Base-by-base conservation (phyloP, 1,284 basidiomycete genomes). In the Volvariella surrecta region DNA sequence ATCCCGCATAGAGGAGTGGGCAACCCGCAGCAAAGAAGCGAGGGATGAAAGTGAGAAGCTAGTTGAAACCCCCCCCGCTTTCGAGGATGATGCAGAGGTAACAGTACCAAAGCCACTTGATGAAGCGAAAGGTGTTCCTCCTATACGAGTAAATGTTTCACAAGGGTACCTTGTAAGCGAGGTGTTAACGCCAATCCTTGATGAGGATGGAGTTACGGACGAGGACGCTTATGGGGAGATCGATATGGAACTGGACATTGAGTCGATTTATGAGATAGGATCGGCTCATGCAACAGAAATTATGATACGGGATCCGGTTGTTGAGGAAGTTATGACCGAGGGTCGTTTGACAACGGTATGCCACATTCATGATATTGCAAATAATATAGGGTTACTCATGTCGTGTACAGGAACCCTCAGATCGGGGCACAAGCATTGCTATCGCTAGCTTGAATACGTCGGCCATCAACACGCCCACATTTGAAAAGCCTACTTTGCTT, bases 201-300 rank as follows among this genome's bases (percentile, higher is more conserved):
- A 28, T 11, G 24, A 28, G 24, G 44, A 37, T 19, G 44, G 42
- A 37, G 18, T 49, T 10, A 41, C 32, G 9, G 48, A 48, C 30
- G 46, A 49, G 21, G 46, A 57, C 42, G 55, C 52, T 1, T 50
- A 56, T 17, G 50, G 53, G 3, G 54, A 52, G 24, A 37, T 45
- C 17, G 52, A 58, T 30, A 37, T 43, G 16, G 54, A 52, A 17
- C 43, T 50, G 15, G 54, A 54, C 30, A 42, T 52, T 40, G 39
- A 45, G 30, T n/a, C n/a, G n/a, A n/a, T n/a, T n/a, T n/a, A n/a
- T n/a, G 24, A 28, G 6, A 11, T 28, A 28, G 11, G 24, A 6
- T 6, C 11, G 6, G 24, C 24, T 28, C 24, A 6, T 28, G 24
- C 24, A 11, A 28, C 6, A 6, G 24, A 11, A 6, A 28, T 11